These are phyloP conservation scores for Leccinellum albellum DNA, from an alignment of 768 basidiomycete species.

Conservation along the genomic window DNA sequence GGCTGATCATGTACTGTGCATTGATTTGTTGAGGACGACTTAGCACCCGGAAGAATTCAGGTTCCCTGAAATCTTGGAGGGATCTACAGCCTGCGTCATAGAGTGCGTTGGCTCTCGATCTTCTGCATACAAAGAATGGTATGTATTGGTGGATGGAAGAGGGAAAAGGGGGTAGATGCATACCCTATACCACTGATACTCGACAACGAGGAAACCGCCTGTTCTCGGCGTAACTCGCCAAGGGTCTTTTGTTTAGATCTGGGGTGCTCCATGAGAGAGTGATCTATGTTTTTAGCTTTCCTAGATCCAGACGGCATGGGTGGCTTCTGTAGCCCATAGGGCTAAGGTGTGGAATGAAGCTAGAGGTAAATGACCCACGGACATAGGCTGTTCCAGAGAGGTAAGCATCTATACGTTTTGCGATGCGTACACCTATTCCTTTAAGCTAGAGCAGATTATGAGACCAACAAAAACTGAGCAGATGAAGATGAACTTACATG, in stretches of 20 bases:
- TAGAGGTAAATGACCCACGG: conserved; percentile 27
- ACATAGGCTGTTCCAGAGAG: conserved; percentile 32
- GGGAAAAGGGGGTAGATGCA: conserved; percentile 2
- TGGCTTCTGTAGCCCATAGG: conserved; percentile 14
- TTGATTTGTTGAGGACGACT: conserved; percentile 35
- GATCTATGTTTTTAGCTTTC: not conserved
- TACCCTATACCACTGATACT: conserved; percentile 50
- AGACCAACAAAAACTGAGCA: not conserved
- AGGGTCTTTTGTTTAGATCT: conserved; percentile 16
- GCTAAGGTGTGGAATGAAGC: not conserved
- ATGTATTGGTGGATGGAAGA: not conserved
- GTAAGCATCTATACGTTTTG: conserved; percentile 43
- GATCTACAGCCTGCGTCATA: conserved; percentile 48
- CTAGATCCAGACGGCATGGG: conserved; percentile 3
- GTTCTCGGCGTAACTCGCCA: conserved; percentile 26
- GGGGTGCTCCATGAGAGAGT: conserved; percentile 4
- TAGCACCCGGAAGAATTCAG: conserved; percentile 39
- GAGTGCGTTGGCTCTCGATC: conserved; percentile 39
- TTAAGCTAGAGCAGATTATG: conserved; percentile 22
- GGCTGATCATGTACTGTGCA: conserved; percentile 39
- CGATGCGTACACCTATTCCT: conserved; percentile 39
- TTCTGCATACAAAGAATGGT: conserved; percentile 8
- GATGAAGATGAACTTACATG: conserved; percentile 17
- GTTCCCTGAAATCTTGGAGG: conserved; percentile 39
- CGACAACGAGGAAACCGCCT: conserved; percentile 33